Base-by-base conservation (phyloP, 2,329 filamentous ascomycete genomes). In the Fusarium newnesense region DNA sequence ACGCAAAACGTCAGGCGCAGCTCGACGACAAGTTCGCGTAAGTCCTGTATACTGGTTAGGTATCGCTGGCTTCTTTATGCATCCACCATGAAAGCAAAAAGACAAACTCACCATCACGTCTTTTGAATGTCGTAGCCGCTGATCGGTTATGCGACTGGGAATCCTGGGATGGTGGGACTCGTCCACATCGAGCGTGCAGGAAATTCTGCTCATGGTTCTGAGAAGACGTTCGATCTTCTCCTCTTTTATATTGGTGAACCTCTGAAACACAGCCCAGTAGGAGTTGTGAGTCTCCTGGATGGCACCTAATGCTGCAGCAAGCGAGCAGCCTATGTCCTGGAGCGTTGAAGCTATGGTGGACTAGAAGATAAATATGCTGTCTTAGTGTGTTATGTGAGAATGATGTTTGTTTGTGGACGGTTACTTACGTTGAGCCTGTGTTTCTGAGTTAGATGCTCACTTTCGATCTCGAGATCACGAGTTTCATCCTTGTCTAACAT, bases 161-260 rank as follows among this genome's bases (percentile, higher is more conserved):
- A 24, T 28, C 7, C 32, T 32, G 9, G 9, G 11, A 5, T 7
- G 9, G 19, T 30, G 15, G 2, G 12, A 15, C 44, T 47, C 44
- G 2, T 13, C 19, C 2, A 1, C 21, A 21, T 26, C 21, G 8
- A 30, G 9, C 1, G 12, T 15, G 26, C 3, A 7, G 26, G 26
- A 28, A 0, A 30, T 30, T 0, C 19, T 7, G 6, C 9, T 10
- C 18, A 21, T 30, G 13, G 18, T 21, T 21, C 7, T 21, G 4
- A 15, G 19, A 6, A 47, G 28, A 21, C 19, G 44, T 7, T 30
- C 12, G 26, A 47, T 15, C 44, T 30, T 47, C 5, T 21, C 44
- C 19, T 47, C 18, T 10, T 9, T 15, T 8, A 47, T 15, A 5
- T 7, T n/a, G 4, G 5, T 19, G 12, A 42, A n/a, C 39, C 44